A percentile compares a stretch with the other conserved stretches of the same genome.
These are phyloP conservation scores for Chlorella sp. DNA, from an alignment of 139 green algal species.

Conservation along the genomic window DNA sequence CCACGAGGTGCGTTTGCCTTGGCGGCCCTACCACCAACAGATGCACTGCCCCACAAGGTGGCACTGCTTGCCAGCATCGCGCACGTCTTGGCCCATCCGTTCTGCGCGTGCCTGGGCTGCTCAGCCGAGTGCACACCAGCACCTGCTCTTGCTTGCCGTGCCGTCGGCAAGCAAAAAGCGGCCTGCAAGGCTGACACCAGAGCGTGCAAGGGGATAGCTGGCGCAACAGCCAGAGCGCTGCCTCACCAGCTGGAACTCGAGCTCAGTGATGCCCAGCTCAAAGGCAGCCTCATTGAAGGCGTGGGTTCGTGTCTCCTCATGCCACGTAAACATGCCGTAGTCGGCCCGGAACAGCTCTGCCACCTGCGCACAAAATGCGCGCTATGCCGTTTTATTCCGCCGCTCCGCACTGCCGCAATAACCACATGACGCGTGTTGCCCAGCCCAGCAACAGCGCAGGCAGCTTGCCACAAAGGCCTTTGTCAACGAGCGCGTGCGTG, in stretches of 20 bases:
- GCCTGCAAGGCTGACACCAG: neutral
- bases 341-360: slow-evolving; percentile 44
- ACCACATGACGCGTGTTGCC: too few relatives aligned
- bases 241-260: slow-evolving; percentile 35
- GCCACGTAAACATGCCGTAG: slow-evolving; percentile 82
- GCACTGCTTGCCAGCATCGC: too few relatives aligned
- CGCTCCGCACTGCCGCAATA: neutral
- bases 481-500: neutral
- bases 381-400: neutral
- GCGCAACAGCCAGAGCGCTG: neutral
- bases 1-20: neutral
- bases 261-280: slow-evolving; percentile 13
- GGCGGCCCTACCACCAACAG: neutral
- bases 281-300: slow-evolving; percentile 41
- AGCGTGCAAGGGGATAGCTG: neutral
- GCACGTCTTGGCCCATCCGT: too few relatives aligned
- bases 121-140: too few relatives aligned
- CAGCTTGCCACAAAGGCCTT: too few relatives aligned
- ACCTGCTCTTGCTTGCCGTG: too few relatives aligned
- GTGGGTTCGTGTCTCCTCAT: slow-evolving; percentile 48
- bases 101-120: too few relatives aligned
- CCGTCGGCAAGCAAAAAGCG: neutral
- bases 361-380: slow-evolving; percentile 5
- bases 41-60: neutral
- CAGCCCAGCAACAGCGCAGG: too few relatives aligned